These are phyloP conservation scores for Leccinum broughii DNA, from an alignment of 768 basidiomycete species.

Conservation along the genomic window DNA sequence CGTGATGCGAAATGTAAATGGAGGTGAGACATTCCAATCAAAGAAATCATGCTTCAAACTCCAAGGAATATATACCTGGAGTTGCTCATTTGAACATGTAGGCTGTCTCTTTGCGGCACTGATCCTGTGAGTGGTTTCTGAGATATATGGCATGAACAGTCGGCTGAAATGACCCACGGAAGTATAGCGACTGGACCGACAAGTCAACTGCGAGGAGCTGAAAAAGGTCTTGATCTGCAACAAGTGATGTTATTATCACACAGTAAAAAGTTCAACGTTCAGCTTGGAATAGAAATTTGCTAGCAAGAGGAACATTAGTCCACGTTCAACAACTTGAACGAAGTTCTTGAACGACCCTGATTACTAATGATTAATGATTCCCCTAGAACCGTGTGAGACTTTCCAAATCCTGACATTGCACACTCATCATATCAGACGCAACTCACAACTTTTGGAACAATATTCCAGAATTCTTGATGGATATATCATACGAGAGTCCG, in stretches of 20 bases:
- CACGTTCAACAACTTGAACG: no score
- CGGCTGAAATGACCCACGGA: background rate
- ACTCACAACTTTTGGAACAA: no score
- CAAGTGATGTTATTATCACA: background rate
- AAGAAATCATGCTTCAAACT: background rate
- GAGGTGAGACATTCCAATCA: background rate
- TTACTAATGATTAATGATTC: background rate
- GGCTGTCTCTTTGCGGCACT: background rate
- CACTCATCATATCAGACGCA: no score
- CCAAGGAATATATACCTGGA: background rate
- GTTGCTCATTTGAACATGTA: background rate
- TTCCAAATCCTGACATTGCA: background rate
- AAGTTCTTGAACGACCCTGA: background rate
- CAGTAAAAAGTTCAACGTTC: background rate
- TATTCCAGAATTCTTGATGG: no score
- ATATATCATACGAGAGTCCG: no score
- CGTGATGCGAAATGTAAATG: background rate
- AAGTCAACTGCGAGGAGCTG: background rate
- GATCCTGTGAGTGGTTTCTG: background rate
- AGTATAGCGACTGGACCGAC: background rate
- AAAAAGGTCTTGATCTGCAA: background rate
- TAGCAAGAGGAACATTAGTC: background rate
- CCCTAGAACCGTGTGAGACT: background rate
- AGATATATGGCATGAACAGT: background rate
- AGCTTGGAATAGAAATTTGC: background rate